Conservation (phyloP, 176 grass and related monocot species). For the Themeda triandra region DNA sequence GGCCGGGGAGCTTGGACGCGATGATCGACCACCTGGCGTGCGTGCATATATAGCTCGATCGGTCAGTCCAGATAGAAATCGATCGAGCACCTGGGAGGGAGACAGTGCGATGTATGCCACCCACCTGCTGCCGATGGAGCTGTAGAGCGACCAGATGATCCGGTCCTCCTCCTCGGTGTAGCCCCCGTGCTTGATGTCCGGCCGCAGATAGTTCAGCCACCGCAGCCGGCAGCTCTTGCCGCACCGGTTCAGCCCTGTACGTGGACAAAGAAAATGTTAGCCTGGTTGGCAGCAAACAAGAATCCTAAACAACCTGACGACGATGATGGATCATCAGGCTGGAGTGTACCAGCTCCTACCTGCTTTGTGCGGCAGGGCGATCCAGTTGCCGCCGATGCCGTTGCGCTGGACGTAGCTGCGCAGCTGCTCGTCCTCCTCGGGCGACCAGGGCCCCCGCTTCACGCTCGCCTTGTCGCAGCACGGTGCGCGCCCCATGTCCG, state of each 20-base stretch:
- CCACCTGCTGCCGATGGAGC: conserved; percentile 67
- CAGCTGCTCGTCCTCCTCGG: conserved; percentile 79
- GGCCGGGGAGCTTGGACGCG: conserved; percentile 79
- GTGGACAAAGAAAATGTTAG: not conserved
- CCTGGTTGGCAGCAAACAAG: not conserved
- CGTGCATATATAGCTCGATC: not conserved
- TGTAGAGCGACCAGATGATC: conserved; percentile 66
- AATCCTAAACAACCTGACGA: not conserved
- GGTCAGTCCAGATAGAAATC: not conserved
- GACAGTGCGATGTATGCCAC: not conserved
- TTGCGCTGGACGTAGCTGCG: conserved; percentile 54
- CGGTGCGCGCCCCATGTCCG: conserved; percentile 75
- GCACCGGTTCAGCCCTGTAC: conserved; percentile 71
- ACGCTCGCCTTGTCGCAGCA: conserved; percentile 92
- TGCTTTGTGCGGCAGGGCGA: conserved; percentile 86
- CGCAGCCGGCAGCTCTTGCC: conserved; percentile 90
- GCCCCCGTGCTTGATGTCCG: conserved; percentile 80
- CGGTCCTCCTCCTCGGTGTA: conserved; percentile 82
- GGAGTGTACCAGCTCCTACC: conserved; percentile 9
- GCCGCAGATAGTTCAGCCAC: conserved; percentile 88
- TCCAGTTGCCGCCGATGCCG: conserved; percentile 88
- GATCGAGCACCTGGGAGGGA: not conserved
- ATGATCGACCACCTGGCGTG: conserved; percentile 78
- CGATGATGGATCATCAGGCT: not conserved
- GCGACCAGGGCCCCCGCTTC: conserved; percentile 88